Evolutionary conservation across 345 rosid genomes (phyloP).

Genomic region (Syzygium aqueum): DNA sequence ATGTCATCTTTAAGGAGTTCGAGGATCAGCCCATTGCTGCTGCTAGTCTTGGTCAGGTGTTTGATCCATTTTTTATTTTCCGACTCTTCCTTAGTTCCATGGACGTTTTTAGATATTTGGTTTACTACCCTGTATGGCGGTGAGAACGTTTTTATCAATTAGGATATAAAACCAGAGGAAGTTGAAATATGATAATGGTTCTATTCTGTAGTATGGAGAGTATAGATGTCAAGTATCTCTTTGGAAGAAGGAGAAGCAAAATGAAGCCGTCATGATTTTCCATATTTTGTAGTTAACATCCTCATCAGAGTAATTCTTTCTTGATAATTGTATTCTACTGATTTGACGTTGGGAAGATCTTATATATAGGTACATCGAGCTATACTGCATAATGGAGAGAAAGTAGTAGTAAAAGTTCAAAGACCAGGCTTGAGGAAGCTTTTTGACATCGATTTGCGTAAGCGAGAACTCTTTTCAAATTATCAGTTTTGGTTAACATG

Average conservation of each 20-base stretch:
- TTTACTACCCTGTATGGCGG: not conserved
- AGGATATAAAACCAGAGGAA: not conserved
- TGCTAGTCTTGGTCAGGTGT: slow-evolving; percentile 99
- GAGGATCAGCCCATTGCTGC: slow-evolving; percentile 97
- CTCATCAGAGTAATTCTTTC: not conserved
- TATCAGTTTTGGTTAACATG: not conserved
- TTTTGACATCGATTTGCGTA: slow-evolving; percentile 86
- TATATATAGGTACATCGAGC: slow-evolving; percentile 77
- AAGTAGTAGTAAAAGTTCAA: slow-evolving; percentile 86
- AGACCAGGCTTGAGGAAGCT: slow-evolving; percentile 94
- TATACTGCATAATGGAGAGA: slow-evolving; percentile 82
- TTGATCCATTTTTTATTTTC: slow-evolving; percentile 16
- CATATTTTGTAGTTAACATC: not conserved
- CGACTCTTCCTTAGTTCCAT: not conserved
- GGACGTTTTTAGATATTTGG: not conserved
- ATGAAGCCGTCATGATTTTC: not conserved
- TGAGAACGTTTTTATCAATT: not conserved
- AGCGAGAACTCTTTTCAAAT: slow-evolving; percentile 11
- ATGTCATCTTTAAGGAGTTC: slow-evolving; percentile 58
- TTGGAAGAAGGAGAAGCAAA: not conserved
- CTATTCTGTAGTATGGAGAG: not conserved
- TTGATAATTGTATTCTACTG: not conserved
- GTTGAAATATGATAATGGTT: not conserved
- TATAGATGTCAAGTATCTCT: not conserved
- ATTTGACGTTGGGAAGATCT: slow-evolving; percentile 15